Evolutionary conservation across 345 rosid genomes (phyloP).

Genomic region (Gossypium raimondii): DNA sequence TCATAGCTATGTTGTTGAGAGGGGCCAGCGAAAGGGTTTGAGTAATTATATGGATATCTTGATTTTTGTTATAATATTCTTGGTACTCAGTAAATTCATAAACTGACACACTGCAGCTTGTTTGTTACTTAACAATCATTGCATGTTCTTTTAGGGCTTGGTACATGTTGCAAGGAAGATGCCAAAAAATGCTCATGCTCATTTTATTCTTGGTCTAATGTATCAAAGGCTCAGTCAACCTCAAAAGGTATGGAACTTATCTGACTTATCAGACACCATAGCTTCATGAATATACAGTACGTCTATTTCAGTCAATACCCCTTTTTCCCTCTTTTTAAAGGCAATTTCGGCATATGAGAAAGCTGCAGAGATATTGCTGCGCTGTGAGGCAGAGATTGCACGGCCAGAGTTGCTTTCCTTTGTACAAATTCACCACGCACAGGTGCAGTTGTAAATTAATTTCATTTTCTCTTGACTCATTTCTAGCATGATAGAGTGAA

Average conservation of each 20-base stretch:
- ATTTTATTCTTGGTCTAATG: constrained; percentile 93
- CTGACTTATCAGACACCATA: not conserved
- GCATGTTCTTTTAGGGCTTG: constrained; percentile 59
- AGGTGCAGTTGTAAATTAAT: constrained; percentile 44
- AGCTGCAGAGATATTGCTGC: constrained; percentile 79
- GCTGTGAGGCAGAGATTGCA: constrained; percentile 77
- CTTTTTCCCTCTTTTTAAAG: constrained; percentile 30
- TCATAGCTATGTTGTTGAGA: not conserved
- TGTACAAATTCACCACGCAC: constrained; percentile 94
- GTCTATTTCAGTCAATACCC: not conserved
- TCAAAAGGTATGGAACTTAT: constrained; percentile 52
- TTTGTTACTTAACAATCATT: not conserved
- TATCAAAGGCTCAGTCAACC: constrained; percentile 88
- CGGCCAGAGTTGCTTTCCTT: constrained; percentile 87
- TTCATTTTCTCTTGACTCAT: not conserved
- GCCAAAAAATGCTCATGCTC: constrained; percentile 96
- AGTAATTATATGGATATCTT: not conserved
- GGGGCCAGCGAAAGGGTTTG: not conserved
- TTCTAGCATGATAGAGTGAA: not conserved
- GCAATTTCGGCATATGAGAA: constrained; percentile 85
- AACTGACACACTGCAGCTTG: not conserved
- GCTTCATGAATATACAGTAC: constrained; percentile 9
- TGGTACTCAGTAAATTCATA: not conserved
- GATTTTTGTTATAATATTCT: not conserved
- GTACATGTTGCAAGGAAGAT: constrained; percentile 90